A percentile compares a stretch with the other conserved stretches of the same genome.
phyloP scores from a whole-genome alignment of 257 asterid species.

The Ocimum tenuiflorum region DNA sequence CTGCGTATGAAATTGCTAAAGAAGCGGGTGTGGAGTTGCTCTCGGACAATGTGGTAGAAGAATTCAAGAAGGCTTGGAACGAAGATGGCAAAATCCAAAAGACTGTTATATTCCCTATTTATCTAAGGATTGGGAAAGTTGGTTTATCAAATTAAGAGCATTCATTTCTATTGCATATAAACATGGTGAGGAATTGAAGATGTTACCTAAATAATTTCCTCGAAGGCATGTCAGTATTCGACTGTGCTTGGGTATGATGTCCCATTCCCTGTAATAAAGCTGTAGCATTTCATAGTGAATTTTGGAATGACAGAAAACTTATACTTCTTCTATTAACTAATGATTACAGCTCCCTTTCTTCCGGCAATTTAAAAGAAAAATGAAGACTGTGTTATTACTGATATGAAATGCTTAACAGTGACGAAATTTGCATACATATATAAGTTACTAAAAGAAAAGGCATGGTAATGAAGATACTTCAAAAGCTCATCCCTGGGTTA shows the following conservation, averaged over 20 bases:
- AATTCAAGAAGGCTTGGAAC: constrained; percentile 51
- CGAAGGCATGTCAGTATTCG: not conserved
- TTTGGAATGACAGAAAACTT: not conserved
- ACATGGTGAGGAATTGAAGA: not conserved
- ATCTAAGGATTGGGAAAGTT: constrained; percentile 63
- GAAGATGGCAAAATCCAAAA: constrained; percentile 42
- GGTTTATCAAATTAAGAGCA: constrained; percentile 30
- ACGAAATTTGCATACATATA: too few relatives aligned
- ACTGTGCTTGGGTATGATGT: not conserved
- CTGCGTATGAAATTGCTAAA: constrained; percentile 61
- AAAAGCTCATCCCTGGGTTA: not conserved
- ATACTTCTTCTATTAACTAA: too few relatives aligned
- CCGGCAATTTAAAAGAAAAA: not conserved
- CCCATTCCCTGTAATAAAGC: constrained; percentile 7
- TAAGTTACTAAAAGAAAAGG: not conserved
- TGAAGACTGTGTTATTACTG: not conserved
- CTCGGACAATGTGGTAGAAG: constrained; percentile 37
- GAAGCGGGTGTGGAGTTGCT: constrained; percentile 58
- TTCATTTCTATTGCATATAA: not conserved
- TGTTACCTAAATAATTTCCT: not conserved
- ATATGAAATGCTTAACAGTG: not conserved
- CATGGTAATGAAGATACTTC: not conserved
- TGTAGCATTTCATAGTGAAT: not conserved
- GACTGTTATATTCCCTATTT: constrained; percentile 45
- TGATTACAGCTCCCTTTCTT: too few relatives aligned